Percentiles rank a stretch among this genome's conserved stretches.
These are phyloP conservation scores for Parietaria judaica DNA, from an alignment of 306 rosid genomes.

Conservation along the genomic window DNA sequence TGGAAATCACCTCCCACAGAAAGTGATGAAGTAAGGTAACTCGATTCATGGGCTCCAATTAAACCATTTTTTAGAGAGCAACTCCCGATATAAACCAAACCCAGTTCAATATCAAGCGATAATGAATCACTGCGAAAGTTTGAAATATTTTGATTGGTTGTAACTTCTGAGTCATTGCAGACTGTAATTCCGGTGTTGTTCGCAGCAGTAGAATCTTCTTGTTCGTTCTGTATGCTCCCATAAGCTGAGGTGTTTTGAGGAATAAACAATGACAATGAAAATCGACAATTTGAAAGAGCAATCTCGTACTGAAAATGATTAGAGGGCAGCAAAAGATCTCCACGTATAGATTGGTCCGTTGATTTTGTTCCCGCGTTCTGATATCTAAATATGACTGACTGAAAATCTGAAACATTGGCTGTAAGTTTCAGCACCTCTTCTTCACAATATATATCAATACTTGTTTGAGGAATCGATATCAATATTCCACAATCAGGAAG, in stretches of 20 bases:
- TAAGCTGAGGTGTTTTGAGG: conserved; percentile 34
- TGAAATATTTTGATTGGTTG: conserved; percentile 27
- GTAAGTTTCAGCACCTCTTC: conserved; percentile 47
- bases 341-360: conserved; percentile 31
- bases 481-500: conserved; percentile 66
- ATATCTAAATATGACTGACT: conserved; percentile 40
- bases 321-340: conserved; percentile 36
- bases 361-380: conserved; percentile 32
- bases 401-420: conserved; percentile 40
- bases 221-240: conserved; percentile 23
- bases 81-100: conserved; percentile 46
- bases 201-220: conserved; percentile 22
- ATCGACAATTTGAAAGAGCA: conserved; percentile 46
- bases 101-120: conserved; percentile 36
- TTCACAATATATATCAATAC: conserved; percentile 41
- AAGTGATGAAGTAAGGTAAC: conserved; percentile 41
- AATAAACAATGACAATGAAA: conserved; percentile 27
- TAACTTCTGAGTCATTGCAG: conserved; percentile 25
- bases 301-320: conserved; percentile 53
- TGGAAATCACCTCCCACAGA: conserved; percentile 59
- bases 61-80: conserved; percentile 52
- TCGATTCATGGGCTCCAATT: conserved; percentile 40
- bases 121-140: conserved; percentile 37
- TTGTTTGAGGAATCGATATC: conserved; percentile 50
- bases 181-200: conserved; percentile 16